These are phyloP conservation scores for Turritis glabra DNA, from an alignment of 345 rosid species.

Conservation along the genomic window DNA sequence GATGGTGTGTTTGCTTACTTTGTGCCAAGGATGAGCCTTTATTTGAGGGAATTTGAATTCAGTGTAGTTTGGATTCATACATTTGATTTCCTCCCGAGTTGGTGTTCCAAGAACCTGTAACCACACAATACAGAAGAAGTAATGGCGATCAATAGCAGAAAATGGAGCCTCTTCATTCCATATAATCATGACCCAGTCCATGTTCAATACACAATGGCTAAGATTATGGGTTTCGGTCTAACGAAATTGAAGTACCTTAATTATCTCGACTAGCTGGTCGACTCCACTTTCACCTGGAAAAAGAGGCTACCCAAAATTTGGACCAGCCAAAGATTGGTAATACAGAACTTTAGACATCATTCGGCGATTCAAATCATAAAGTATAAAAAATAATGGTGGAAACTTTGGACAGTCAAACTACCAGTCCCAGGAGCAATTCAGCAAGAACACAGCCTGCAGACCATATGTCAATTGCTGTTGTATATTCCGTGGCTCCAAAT, in stretches of 20 bases:
- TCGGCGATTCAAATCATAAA: neutral
- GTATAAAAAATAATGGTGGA: neutral
- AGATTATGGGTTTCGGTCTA: neutral
- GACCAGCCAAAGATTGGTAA: slow-evolving; percentile 26
- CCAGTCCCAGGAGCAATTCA: slow-evolving; percentile 67
- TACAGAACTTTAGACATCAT: slow-evolving; percentile 9
- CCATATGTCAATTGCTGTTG: slow-evolving; percentile 72
- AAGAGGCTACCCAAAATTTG: slow-evolving; percentile 47
- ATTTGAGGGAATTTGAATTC: slow-evolving; percentile 90
- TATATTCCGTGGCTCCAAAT: slow-evolving; percentile 71
- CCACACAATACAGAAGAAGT: neutral
- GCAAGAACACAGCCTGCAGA: slow-evolving; percentile 77
- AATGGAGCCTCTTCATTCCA: neutral
- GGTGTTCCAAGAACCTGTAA: slow-evolving; percentile 73
- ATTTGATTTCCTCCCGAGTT: slow-evolving; percentile 68
- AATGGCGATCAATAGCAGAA: neutral
- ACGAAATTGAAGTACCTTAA: slow-evolving; percentile 45
- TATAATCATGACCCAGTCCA: neutral
- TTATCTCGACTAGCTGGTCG: slow-evolving; percentile 74
- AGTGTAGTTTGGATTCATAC: slow-evolving; percentile 76
- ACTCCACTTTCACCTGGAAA: slow-evolving; percentile 79
- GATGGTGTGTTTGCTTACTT: slow-evolving; percentile 49
- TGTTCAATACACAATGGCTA: neutral
- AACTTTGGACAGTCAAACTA: slow-evolving; percentile 14
- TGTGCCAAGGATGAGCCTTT: slow-evolving; percentile 99